Base-by-base conservation (phyloP, 768 basidiomycete genomes). In the Russula ochroleuca region DNA sequence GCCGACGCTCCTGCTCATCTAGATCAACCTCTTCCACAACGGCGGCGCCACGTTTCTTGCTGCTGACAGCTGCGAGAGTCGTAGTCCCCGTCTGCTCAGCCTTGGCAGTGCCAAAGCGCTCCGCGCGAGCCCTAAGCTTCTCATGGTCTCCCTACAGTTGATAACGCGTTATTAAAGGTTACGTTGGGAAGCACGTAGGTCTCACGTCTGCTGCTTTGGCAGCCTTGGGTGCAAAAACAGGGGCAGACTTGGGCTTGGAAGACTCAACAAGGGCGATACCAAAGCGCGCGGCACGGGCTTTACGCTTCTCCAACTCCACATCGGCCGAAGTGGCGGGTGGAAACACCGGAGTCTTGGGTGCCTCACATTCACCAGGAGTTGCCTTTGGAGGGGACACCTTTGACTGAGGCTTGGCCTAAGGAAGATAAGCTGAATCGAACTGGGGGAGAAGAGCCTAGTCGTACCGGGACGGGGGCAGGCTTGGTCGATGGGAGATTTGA, bases 201-300 rank as follows among this genome's bases (percentile, higher is more conserved):
- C 57, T 38, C 21, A 57, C 64, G 2, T 58, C 60, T 38, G 21
- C 17, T 19, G 41, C 3, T 15, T 67, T 63, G 17, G 56, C 63
- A 37, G 63, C 61, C 45, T 69, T 68, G 21, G 67, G 38, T 2
- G 63, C 55, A 6, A 47, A 21, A 59, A 68, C 73, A 40, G 65
- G 37, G 2, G 61, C 55, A 5, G 45, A 21, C 35, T 54, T 72
- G 65, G 75, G 56, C 51, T 72, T 64, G 6, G 70, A 62, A 31
- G 81, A 78, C 53, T 77, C 77, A 10, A 86, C 81, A 9, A 86
- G 69, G 4, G 85, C 81, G n/a, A 86, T 83, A 37, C 85, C 85
- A 67, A 90, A 89, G n/a, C 88, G 83, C 19, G 78, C 85, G 6
- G 87, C 87, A 47, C 88, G 83, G 48, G 78, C 76, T 70, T 76